phyloP scores from a whole-genome alignment of 768 basidiomycete species.

The Rhodotorula graminis region DNA sequence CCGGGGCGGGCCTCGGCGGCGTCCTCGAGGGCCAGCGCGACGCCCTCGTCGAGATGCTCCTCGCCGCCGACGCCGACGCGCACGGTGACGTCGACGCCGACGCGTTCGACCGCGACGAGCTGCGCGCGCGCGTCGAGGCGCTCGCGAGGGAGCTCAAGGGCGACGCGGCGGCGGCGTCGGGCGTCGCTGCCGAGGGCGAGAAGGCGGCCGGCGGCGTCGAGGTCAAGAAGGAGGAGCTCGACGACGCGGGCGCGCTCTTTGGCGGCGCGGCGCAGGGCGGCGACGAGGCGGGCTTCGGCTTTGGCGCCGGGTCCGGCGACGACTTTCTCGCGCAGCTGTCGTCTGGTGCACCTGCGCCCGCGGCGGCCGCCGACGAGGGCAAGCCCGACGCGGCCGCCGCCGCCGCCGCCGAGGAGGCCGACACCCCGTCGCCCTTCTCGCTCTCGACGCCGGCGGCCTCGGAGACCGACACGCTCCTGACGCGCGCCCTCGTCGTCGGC shows the following conservation, averaged over 20 bases:
- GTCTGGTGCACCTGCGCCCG: constrained; percentile 50
- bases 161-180: constrained; percentile 37
- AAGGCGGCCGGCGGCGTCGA: constrained; percentile 47
- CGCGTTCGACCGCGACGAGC: constrained; percentile 75
- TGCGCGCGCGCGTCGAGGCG: constrained; percentile 70
- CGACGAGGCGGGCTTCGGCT: constrained; percentile 11
- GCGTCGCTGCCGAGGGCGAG: constrained; percentile 57
- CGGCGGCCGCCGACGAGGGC: constrained; percentile 35
- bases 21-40: background rate
- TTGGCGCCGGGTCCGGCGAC: constrained; percentile 13
- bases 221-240: constrained; percentile 48
- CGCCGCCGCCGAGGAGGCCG: constrained; percentile 42
- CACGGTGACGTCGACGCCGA: background rate
- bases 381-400: constrained; percentile 57
- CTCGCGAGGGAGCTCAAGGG: constrained; percentile 56
- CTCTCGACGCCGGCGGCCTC: background rate
- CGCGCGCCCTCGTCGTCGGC: background rate
- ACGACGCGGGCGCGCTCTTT: constrained; percentile 50
- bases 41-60: constrained; percentile 62
- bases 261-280: constrained; percentile 47
- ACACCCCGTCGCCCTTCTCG: background rate
- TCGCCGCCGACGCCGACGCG: constrained; percentile 52
- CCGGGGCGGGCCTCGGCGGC: constrained; percentile 56
- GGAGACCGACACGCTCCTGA: background rate
- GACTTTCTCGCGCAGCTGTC: constrained; percentile 73